Conservation (phyloP, 164 flowering plant genomes). For the Vitis riparia region DNA sequence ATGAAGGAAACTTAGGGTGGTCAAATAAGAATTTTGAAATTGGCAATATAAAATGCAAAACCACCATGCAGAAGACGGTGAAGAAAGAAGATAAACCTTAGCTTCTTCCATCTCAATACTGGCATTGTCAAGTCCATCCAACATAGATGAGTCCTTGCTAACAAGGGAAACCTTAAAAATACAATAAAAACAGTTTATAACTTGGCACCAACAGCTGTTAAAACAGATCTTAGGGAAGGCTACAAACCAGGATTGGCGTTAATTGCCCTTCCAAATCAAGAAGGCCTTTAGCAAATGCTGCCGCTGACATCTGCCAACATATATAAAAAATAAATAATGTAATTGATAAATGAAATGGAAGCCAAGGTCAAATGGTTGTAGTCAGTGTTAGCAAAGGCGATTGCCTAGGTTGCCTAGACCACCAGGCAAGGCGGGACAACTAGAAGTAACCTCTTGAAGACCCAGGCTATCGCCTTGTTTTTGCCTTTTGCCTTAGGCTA, state of each 20-base stretch:
- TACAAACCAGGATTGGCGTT: slow-evolving; percentile 87
- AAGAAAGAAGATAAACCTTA: slow-evolving; percentile 57
- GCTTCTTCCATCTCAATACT: slow-evolving; percentile 94
- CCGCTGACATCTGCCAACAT: slow-evolving; percentile 89
- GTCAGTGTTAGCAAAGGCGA: too few relatives aligned
- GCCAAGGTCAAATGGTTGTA: too few relatives aligned
- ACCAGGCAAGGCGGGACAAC: too few relatives aligned
- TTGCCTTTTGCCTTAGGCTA: too few relatives aligned
- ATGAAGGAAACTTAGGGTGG: too few relatives aligned
- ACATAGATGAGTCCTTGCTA: slow-evolving; percentile 99
- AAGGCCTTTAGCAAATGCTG: slow-evolving; percentile 99
- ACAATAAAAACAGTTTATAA: slow-evolving; percentile 12
- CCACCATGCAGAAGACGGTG: too few relatives aligned
- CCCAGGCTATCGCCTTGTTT: too few relatives aligned
- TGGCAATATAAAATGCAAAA: too few relatives aligned
- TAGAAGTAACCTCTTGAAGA: too few relatives aligned
- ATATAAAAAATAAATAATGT: slow-evolving; percentile 5
- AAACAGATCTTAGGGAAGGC: slow-evolving; percentile 1
- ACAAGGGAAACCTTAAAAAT: slow-evolving; percentile 88
- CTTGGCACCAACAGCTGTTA: not conserved
- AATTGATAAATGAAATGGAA: not conserved
- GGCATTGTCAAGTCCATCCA: slow-evolving; percentile 99
- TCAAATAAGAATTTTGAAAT: too few relatives aligned
- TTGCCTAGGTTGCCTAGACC: too few relatives aligned
- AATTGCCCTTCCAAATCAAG: slow-evolving; percentile 98